Evolutionary conservation across 495 filamentous ascomycete genomes (phyloP).

Genomic region (Penicillium lividum): DNA sequence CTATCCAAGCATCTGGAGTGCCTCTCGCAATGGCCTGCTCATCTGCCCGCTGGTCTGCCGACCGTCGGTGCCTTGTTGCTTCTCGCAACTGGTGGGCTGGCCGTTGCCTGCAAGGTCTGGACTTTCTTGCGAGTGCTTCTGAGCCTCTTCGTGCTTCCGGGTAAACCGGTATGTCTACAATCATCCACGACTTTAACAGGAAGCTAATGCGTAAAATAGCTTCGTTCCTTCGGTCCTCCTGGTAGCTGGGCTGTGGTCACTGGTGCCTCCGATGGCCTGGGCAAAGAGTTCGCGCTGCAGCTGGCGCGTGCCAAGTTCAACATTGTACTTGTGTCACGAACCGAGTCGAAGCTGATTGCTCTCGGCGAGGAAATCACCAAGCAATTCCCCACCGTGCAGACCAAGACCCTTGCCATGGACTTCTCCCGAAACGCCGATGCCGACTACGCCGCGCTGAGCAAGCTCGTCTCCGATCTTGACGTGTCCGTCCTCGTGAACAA

Average conservation of each 20-base stretch:
- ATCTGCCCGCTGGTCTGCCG: conserved; percentile 42
- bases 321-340: conserved; percentile 89
- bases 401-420: conserved; percentile 85
- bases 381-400: conserved; percentile 62
- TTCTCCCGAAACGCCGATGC: conserved; percentile 73
- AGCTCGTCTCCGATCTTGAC: conserved; percentile 69
- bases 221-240: conserved; percentile 85
- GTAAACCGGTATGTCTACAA: conserved; percentile 52
- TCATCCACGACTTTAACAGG: not conserved
- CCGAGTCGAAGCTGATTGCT: conserved; percentile 78
- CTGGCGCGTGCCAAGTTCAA: conserved; percentile 92
- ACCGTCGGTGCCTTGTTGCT: conserved; percentile 37
- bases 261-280: conserved; percentile 93
- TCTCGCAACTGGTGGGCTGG: conserved; percentile 59
- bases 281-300: conserved; percentile 92
- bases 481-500: conserved; percentile 94
- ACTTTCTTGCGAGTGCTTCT: conserved; percentile 66
- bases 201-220: conserved; percentile 48
- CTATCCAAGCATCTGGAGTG: conserved; percentile 35
- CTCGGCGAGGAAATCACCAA: conserved; percentile 73
- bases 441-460: conserved; percentile 72
- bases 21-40: conserved; percentile 38
- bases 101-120: conserved; percentile 55
- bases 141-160: conserved; percentile 76
- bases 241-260: conserved; percentile 95